phyloP scores from a whole-genome alignment of 148 eudicot species.

The Rhododendron ovatum region DNA sequence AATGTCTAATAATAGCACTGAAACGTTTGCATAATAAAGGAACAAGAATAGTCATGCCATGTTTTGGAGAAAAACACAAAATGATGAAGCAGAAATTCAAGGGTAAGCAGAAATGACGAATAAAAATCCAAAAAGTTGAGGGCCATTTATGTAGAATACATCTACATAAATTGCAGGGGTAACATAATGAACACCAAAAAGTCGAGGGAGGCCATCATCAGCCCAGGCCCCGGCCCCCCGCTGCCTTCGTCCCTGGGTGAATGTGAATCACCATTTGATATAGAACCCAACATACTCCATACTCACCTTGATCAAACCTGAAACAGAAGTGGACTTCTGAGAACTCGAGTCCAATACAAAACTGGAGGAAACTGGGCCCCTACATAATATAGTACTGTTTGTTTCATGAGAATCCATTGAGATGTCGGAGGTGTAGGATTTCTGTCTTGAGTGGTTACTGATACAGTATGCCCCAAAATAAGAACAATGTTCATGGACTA shows the following conservation, averaged over 20 bases:
- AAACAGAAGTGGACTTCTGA: constrained; percentile 32
- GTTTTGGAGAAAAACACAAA: no score
- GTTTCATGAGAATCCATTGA: constrained; percentile 31
- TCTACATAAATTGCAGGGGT: neutral
- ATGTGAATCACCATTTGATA: neutral
- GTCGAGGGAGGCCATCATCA: neutral
- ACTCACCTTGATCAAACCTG: constrained; percentile 78
- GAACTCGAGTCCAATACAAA: constrained; percentile 23
- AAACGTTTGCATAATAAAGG: no score
- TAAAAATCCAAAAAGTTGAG: no score
- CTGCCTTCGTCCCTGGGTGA: neutral
- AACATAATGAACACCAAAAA: neutral
- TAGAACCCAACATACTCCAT: neutral
- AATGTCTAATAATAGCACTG: no score
- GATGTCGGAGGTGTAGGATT: constrained; percentile 30
- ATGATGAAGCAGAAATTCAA: no score
- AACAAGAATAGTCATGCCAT: no score
- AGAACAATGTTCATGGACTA: constrained; percentile 74
- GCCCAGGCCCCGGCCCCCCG: neutral
- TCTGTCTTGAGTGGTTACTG: constrained; percentile 39
- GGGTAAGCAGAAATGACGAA: no score
- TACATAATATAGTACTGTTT: constrained; percentile 37
- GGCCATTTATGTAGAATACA: neutral
- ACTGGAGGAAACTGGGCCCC: constrained; percentile 25
- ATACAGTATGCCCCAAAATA: constrained; percentile 83